Evolutionary conservation across 805 yeast species (phyloP), one percentile per base, ranked within the genome.

Genomic region (Danielozyma ontarioensis): DNA sequence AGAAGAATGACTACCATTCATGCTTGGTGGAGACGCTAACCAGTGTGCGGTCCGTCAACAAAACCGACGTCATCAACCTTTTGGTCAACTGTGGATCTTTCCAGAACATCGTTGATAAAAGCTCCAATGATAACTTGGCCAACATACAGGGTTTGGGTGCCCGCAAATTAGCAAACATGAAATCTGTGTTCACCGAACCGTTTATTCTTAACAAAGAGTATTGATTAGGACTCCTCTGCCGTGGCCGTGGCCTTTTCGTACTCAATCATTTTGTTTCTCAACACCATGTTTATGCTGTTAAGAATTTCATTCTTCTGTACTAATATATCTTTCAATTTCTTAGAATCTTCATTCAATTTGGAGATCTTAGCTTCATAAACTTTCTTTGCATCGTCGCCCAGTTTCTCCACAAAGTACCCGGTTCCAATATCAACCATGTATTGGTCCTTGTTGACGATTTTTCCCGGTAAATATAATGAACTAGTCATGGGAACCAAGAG

Each of bases 401-500:
- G 58, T 59, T 93, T 93, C 53, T 87, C 96, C 13, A 88, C 89
- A 53, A 74, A 93, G 55, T 93, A 93, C 2, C 97, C 97, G 0
- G 98, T 93, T 23, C 98, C 98, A 17, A 93, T 80, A 53, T 93
- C 98, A 7, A 93, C 96, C 54, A 93, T 67, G 48, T 82, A 93
- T 37, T 72, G 78, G 39, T 80, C 72, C 32, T 72, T 72, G 37
- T 82, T 76, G 28, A 70, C 67, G 32, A 85, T 71, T 34, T 67
- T 74, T 2, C 97, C 98, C 3, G 96, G 95, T 17, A 93, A 82
- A 46, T 93, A 93, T 26, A 93, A 64, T 0, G 96, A 86, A 13
- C 88, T 71, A 0, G 97, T 86, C 40, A 94, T 69, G 4, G 98
- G 98, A 1, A 93, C 86, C 41, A 93, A 64, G 14, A 90, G 55